Conservation (phyloP, 495 filamentous ascomycete species). For the Penicillium tannophilum region DNA sequence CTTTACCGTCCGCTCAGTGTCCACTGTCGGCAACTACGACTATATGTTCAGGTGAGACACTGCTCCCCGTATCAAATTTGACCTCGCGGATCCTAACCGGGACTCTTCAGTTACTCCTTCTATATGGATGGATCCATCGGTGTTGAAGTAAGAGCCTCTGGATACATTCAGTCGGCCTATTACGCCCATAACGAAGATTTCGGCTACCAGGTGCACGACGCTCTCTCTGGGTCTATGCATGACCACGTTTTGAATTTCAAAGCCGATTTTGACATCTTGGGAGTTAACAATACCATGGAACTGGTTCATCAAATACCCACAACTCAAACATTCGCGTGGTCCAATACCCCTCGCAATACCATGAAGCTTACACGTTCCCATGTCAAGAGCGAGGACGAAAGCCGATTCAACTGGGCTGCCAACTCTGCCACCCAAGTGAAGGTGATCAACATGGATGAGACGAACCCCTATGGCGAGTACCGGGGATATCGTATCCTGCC, state of each 20-base stretch:
- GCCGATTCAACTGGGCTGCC: constrained; percentile 2
- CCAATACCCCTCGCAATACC: neutral
- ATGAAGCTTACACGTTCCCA: neutral
- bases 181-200: neutral
- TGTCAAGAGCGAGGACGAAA: neutral
- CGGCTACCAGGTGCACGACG: neutral
- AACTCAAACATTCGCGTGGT: neutral
- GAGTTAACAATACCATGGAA: neutral
- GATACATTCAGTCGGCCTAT: constrained; percentile 3
- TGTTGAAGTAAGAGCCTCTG: neutral
- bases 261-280: neutral
- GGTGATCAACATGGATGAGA: neutral
- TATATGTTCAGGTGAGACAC: neutral
- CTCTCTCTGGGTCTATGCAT: neutral
- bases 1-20: neutral
- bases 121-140: constrained; percentile 5
- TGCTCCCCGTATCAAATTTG: too few species aligned
- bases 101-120: neutral
- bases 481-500: constrained; percentile 4
- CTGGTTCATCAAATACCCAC: neutral
- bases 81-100: neutral
- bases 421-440: neutral
- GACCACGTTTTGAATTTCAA: neutral
- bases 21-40: constrained; percentile 2
- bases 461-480: neutral